These are phyloP conservation scores for Hypoxylon sp. DNA, from an alignment of 2,329 filamentous ascomycete genomes.

Conservation along the genomic window DNA sequence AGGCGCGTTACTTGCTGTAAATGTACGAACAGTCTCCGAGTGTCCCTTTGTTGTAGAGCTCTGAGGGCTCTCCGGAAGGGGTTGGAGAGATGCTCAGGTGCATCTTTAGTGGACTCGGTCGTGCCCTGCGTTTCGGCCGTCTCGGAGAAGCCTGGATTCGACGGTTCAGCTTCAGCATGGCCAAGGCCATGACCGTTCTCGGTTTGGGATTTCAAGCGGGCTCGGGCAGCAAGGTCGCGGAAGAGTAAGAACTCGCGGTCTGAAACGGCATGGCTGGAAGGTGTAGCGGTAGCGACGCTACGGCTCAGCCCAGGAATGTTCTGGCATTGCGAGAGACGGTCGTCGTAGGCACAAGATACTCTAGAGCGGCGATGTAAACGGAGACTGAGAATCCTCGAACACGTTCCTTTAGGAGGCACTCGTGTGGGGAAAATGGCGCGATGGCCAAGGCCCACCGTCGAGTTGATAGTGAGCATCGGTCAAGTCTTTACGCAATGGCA, in stretches of 20 bases:
- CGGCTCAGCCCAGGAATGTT: background rate
- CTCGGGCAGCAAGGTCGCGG: constrained; percentile 15
- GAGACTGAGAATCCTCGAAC: constrained; percentile 38
- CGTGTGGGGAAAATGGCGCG: constrained; percentile 33
- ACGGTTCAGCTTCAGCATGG: background rate
- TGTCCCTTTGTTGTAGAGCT: constrained; percentile 37
- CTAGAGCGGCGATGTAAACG: constrained; percentile 37
- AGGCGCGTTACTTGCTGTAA: constrained; percentile 37
- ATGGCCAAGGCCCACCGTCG: constrained; percentile 36
- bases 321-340: background rate
- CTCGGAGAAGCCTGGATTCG: background rate
- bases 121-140: background rate
- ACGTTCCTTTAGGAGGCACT: constrained; percentile 36
- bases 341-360: background rate
- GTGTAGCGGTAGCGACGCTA: constrained; percentile 15
- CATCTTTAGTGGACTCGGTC: background rate
- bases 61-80: constrained; percentile 31
- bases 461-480: constrained; percentile 35
- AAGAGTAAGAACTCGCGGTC: constrained; percentile 24
- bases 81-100: background rate
- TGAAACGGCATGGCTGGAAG: constrained; percentile 4
- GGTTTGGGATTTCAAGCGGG: background rate
- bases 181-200: background rate
- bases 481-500: constrained; percentile 5
- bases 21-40: constrained; percentile 31